Base-by-base conservation (phyloP, 257 asterid species). In the Nicotiana sylvestris region DNA sequence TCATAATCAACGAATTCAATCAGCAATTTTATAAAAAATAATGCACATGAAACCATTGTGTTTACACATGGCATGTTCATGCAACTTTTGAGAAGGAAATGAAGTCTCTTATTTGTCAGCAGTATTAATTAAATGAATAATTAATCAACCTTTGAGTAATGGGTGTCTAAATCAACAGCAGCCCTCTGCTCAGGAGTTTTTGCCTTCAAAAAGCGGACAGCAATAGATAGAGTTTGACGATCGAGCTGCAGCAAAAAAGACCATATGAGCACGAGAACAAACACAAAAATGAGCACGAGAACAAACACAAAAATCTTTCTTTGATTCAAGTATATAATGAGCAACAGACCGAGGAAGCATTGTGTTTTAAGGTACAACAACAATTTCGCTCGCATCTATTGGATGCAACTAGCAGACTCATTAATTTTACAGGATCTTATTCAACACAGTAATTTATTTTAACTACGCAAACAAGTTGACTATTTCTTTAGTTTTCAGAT, bases 111-210 rank as follows among this genome's bases (percentile, higher is more conserved):
- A 72, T 12, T 72, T 72, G 25, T 46, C 79, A 72, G 9, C 79
- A 72, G 0, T 43, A 70, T 74, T 51, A 0, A 51, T 72, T 51
- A 0, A 51, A 51, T 76, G 2, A 78, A 53, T 7, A 16, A 5
- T 12, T 32, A 74, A 76, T 30, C 60, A 77, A 93, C 98, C 95
- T 91, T 87, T 13, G 99, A 93, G 87, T 93, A 96, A 85, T 96
- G 99, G 32, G 98, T 93, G 85, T 96, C 99, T 86, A 96, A 87
- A 92, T 96, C 99, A 83, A 96, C 99, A 61, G 99, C 97, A 51
- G 99, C 99, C 89, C 99, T 96, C 88, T 96, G 97, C 85, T 95
- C 97, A 51, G 99, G 97, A 58, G 97, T 96, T 84, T 91, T 96
- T 32, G 99, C 99, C 92, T 72, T 94, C 85, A 94, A 55, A 87